A percentile compares a stretch with the other conserved stretches of the same genome.
Evolutionary conservation across 352 stramenopile genomes (phyloP).

Genomic region (Blastocystis sp.): DNA sequence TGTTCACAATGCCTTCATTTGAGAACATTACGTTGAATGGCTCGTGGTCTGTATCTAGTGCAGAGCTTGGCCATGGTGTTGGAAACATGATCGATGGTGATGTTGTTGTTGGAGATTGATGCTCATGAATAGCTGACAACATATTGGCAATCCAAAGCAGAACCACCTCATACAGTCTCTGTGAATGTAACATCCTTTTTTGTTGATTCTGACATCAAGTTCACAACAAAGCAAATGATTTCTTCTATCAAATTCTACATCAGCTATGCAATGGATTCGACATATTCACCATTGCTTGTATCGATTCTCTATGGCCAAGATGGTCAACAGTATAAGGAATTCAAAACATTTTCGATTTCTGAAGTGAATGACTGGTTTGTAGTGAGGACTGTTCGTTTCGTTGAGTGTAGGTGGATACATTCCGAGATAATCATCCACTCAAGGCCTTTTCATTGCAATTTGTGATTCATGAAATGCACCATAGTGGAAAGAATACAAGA

Average conservation of each 20-base stretch:
- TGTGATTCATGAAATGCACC: constrained; percentile 53
- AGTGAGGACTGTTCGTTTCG: background rate
- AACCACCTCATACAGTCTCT: constrained; percentile 1
- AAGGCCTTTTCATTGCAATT: constrained; percentile 19
- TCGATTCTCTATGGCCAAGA: constrained; percentile 37
- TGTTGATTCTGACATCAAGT: background rate
- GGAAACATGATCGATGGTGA: constrained; percentile 49
- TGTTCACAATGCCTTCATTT: background rate
- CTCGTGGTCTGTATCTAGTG: constrained; percentile 45
- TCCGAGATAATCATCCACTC: background rate
- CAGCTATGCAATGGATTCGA: constrained; percentile 28
- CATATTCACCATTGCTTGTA: constrained; percentile 30
- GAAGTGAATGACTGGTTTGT: constrained; percentile 48
- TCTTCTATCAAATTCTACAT: constrained; percentile 9
- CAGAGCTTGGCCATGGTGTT: constrained; percentile 42
- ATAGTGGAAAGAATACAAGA: constrained; percentile 56
- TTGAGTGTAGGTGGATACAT: background rate
- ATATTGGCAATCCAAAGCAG: constrained; percentile 54
- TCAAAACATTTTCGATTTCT: constrained; percentile 8
- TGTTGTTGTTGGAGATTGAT: background rate
- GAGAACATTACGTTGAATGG: constrained; percentile 1
- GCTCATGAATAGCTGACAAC: constrained; percentile 16
- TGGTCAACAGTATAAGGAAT: constrained; percentile 7
- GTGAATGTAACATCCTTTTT: background rate
- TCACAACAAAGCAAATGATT: constrained; percentile 32